Conservation (phyloP, 2,329 filamentous ascomycete species). For the Penicillium paneum region DNA sequence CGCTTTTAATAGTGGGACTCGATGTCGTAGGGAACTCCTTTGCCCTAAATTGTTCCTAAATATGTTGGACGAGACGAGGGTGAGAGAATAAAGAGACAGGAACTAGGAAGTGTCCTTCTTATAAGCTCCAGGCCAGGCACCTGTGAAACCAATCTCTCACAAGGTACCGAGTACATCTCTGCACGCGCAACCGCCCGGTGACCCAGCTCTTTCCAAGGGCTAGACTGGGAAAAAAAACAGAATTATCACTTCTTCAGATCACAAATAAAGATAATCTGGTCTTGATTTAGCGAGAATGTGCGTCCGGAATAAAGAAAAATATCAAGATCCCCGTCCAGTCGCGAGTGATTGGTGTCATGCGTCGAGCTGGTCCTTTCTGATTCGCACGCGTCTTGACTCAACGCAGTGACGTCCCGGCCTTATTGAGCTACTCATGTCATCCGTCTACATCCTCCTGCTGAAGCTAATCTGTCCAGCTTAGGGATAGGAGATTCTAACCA, state of each 20-base stretch:
- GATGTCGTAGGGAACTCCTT: background rate
- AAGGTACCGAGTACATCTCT: constrained; percentile 2
- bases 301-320: background rate
- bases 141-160: constrained; percentile 16
- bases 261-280: constrained; percentile 5
- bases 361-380: constrained; percentile 18
- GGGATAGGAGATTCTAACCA: background rate
- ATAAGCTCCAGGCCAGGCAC: constrained; percentile 16
- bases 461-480: background rate
- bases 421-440: constrained; percentile 1
- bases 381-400: constrained; percentile 18
- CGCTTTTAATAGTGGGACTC: constrained; percentile 1
- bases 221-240: background rate
- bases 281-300: background rate
- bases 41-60: no score
- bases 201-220: constrained; percentile 21
- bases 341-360: constrained; percentile 23
- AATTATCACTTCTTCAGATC: background rate
- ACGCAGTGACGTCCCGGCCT: constrained; percentile 6
- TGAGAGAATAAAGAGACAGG: background rate
- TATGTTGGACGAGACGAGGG: no score
- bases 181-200: constrained; percentile 23
- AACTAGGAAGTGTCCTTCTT: background rate
- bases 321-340: constrained; percentile 13
- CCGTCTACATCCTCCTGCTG: background rate